Percentiles rank a stretch among this genome's conserved stretches.
Conservation (phyloP, 371 early-diverging fungal genomes). For the Mucor ambiguus region DNA sequence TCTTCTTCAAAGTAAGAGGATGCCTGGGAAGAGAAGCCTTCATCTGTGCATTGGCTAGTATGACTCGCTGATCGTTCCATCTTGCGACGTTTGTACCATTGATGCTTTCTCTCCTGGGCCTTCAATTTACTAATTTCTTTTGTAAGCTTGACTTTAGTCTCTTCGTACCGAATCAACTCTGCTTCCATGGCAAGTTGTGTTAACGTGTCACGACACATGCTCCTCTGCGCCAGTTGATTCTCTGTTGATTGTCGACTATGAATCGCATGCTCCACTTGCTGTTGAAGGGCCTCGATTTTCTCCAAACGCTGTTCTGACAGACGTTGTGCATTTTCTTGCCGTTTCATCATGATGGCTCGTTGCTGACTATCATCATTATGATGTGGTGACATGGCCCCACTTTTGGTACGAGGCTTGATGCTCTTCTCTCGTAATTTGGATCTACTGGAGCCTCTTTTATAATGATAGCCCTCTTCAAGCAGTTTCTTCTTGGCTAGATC, state of each 20-base stretch:
- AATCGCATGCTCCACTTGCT: constrained; percentile 40
- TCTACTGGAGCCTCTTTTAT: constrained; percentile 62
- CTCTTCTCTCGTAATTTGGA: constrained; percentile 51
- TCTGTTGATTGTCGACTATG: constrained; percentile 17
- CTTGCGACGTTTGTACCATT: constrained; percentile 65
- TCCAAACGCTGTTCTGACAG: constrained; percentile 40
- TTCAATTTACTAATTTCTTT: constrained; percentile 54
- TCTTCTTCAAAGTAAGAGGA: constrained; percentile 4
- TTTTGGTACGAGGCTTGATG: constrained; percentile 19
- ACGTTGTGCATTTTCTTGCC: constrained; percentile 54
- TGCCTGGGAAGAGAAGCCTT: constrained; percentile 18
- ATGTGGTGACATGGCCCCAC: neutral
- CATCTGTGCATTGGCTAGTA: constrained; percentile 7
- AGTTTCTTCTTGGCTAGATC: constrained; percentile 60
- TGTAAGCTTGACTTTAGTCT: constrained; percentile 20
- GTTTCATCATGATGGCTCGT: constrained; percentile 14
- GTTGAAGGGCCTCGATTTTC: constrained; percentile 39
- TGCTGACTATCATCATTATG: constrained; percentile 19
- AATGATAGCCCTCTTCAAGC: constrained; percentile 55
- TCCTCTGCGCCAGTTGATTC: constrained; percentile 30
- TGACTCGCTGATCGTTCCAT: constrained; percentile 22
- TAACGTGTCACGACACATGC: constrained; percentile 13
- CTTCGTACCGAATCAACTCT: constrained; percentile 22
- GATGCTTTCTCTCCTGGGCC: constrained; percentile 66
- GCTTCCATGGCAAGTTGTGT: constrained; percentile 23